Percentiles rank a stretch among this genome's conserved stretches.
Conservation (phyloP, 805 yeast genomes). For the Saturnispora silvae region DNA sequence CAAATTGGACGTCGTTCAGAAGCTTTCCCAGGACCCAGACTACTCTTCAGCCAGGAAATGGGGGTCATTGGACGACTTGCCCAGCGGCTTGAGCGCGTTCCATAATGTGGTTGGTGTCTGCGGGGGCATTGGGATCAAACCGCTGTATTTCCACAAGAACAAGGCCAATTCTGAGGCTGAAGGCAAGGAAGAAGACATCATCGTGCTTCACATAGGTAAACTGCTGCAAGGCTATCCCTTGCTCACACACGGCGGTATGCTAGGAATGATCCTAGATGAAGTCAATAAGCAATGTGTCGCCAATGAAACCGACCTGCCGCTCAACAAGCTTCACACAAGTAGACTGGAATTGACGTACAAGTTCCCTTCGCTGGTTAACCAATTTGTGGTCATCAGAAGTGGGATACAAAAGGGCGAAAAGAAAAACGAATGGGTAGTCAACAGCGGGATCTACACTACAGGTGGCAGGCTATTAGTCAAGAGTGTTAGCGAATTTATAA, state of each 20-base stretch:
- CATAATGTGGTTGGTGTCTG: constrained; percentile 53
- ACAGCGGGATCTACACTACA: constrained; percentile 42
- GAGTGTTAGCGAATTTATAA: too few relatives aligned
- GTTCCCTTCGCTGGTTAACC: constrained; percentile 70
- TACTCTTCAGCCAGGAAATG: constrained; percentile 30
- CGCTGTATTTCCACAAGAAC: constrained; percentile 57
- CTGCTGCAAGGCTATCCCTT: constrained; percentile 80
- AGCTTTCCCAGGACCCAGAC: constrained; percentile 31
- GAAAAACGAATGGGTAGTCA: constrained; percentile 27
- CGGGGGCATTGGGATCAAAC: constrained; percentile 72
- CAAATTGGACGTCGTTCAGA: constrained; percentile 39
- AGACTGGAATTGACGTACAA: constrained; percentile 43
- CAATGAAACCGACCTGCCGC: constrained; percentile 16
- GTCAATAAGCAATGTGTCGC: constrained; percentile 36
- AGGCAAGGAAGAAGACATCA: constrained; percentile 45
- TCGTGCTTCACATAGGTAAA: constrained; percentile 69
- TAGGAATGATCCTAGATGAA: constrained; percentile 75
- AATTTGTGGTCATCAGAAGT: constrained; percentile 59
- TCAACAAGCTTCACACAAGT: constrained; percentile 32
- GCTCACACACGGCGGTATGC: constrained; percentile 78
- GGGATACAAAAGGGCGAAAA: constrained; percentile 22
- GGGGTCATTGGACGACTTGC: constrained; percentile 32
- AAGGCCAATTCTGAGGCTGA: too few relatives aligned
- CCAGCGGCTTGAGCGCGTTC: constrained; percentile 12
- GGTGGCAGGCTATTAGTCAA: constrained; percentile 47